A percentile compares a stretch with the other conserved stretches of the same genome.
phyloP scores from a whole-genome alignment of 2,329 filamentous ascomycete genomes.

The Beauveria scarabaeidicola region DNA sequence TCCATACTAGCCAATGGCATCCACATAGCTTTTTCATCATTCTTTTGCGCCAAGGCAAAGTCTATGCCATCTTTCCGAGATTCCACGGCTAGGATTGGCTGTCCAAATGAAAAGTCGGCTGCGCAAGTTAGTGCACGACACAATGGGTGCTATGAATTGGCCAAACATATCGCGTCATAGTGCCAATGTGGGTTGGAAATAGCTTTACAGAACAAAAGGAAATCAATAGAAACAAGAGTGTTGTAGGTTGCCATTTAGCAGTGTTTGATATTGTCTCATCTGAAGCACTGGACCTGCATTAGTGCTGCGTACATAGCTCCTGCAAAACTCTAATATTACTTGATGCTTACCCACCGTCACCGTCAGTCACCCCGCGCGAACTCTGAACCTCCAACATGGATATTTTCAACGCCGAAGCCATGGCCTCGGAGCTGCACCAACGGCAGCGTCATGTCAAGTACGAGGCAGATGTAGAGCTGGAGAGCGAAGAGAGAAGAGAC shows the following conservation, averaged over 20 bases:
- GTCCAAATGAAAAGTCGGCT: neutral
- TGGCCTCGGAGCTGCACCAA: neutral
- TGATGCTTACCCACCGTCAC: neutral
- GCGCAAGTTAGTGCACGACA: neutral
- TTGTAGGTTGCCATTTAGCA: too few relatives aligned
- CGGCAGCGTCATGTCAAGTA: neutral
- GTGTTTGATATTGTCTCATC: too few relatives aligned
- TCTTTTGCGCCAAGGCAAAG: neutral
- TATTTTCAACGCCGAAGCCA: neutral
- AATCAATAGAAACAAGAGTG: too few relatives aligned
- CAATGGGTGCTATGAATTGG: too few relatives aligned
- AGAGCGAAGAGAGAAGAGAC: neutral
- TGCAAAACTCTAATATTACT: neutral
- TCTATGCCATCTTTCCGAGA: neutral
- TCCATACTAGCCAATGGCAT: neutral
- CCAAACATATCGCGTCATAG: neutral
- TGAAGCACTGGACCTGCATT: neutral
- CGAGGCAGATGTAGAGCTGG: neutral
- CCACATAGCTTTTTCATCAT: neutral
- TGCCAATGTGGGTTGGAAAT: too few relatives aligned
- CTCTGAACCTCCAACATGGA: neutral
- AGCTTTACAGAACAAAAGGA: too few relatives aligned
- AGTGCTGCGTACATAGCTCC: neutral
- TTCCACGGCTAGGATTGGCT: neutral
- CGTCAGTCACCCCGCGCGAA: neutral